A percentile compares a stretch with the other conserved stretches of the same genome.
phyloP scores from a whole-genome alignment of 352 stramenopile species.

The Globisporangium takayamanum region DNA sequence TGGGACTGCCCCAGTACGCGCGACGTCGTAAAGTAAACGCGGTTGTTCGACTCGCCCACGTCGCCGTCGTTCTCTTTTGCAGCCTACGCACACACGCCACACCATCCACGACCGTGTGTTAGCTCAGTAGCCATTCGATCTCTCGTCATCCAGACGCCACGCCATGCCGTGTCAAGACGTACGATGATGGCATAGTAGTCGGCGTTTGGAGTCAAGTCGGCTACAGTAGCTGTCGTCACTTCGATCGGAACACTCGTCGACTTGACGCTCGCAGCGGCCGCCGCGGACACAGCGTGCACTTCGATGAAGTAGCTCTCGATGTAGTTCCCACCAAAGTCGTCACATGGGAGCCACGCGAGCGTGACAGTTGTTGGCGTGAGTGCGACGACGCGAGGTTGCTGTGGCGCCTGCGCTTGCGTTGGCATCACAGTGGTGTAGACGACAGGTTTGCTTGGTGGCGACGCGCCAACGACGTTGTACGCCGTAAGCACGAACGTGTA shows the following conservation, averaged over 20 bases:
- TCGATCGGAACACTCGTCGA: constrained; percentile 13
- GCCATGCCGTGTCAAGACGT: constrained; percentile 9
- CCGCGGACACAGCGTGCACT: constrained; percentile 7
- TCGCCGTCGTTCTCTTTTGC: constrained; percentile 22
- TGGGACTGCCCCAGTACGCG: constrained; percentile 26
- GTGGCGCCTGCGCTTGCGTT: constrained; percentile 27
- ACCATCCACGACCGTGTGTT: neutral
- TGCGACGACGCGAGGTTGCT: constrained; percentile 12
- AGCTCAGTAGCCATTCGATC: neutral
- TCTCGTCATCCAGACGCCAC: neutral
- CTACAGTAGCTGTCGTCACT: constrained; percentile 18
- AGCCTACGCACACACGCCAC: constrained; percentile 13
- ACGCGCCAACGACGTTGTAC: constrained; percentile 32
- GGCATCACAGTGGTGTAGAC: constrained; percentile 21
- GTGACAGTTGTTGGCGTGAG: constrained; percentile 14
- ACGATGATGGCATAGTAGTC: constrained; percentile 46
- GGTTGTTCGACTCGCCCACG: constrained; percentile 26
- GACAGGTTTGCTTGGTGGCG: constrained; percentile 12
- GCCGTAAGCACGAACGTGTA: constrained; percentile 33
- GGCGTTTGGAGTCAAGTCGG: constrained; percentile 15
- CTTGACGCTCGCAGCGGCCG: constrained; percentile 1
- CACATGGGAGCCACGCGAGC: constrained; percentile 28
- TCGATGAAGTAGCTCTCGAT: constrained; percentile 32
- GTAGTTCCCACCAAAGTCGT: constrained; percentile 41
- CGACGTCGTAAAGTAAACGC: constrained; percentile 36